Conservation (phyloP, 768 basidiomycete genomes). For the Psilocybe cubensis region DNA sequence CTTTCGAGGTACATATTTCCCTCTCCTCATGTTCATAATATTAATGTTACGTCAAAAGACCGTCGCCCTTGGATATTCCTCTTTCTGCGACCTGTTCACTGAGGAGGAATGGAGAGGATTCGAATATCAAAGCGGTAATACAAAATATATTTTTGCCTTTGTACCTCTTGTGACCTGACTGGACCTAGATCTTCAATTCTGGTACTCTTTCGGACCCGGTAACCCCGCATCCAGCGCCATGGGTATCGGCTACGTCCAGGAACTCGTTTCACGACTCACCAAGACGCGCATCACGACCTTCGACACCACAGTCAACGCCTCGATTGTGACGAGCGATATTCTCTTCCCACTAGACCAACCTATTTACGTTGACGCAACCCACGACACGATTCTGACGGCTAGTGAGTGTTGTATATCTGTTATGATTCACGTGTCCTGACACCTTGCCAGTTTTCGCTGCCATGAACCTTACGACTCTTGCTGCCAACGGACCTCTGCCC, state of each 20-base stretch:
- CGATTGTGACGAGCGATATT: conserved; percentile 54
- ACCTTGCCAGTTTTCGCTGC: conserved; percentile 61
- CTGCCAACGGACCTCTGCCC: conserved; percentile 66
- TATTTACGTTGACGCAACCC: conserved; percentile 77
- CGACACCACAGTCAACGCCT: conserved; percentile 75
- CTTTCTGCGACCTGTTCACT: conserved; percentile 79
- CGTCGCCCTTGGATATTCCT: conserved; percentile 76
- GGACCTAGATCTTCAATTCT: conserved; percentile 50
- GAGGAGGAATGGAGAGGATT: conserved; percentile 83
- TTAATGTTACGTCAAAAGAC: conserved; percentile 45
- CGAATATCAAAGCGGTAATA: conserved; percentile 55
- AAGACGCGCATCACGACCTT: conserved; percentile 52
- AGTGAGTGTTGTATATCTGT: conserved; percentile 39
- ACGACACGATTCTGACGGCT: conserved; percentile 74
- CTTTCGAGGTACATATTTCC: conserved; percentile 60
- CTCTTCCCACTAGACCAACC: conserved; percentile 61
- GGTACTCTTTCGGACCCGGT: conserved; percentile 73
- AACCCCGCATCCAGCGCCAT: conserved; percentile 63
- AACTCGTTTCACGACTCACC: conserved; percentile 71
- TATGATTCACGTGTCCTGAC: background rate
- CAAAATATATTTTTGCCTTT: background rate
- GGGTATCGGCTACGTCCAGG: conserved; percentile 72
- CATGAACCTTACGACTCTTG: conserved; percentile 70
- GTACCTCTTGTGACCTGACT: background rate
- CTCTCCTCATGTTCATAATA: background rate